Evolutionary conservation across 495 filamentous ascomycete species (phyloP), one percentile per base, ranked within the genome.

Genomic region (Hypoxylon intermedium): DNA sequence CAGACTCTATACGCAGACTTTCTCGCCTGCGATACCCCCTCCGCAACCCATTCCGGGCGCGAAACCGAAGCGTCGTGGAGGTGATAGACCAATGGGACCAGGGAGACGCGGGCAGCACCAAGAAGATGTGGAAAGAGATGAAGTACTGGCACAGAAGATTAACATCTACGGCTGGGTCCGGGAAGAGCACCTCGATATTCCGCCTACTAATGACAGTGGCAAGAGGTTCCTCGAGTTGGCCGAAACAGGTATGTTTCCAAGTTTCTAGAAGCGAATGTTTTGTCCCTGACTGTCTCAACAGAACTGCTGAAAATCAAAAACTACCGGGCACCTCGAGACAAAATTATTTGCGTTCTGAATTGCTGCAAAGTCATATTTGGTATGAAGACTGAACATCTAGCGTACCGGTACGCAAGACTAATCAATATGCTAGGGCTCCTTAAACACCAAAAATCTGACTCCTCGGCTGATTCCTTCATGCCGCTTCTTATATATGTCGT

Each of bases 311-410:
- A 99, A 73, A 95, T 99, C 54, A 96, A 91, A 67, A 93, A 88
- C 11, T 99, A 99, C 69, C 85, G 95, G 53, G 94, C 94, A 9
- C 94, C 94, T 9, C 81, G 94, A 69, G 94, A 99, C 75, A 99
- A 99, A 74, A 91, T 99, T 15, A 98, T 99, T 40, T 98, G 94
- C 73, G 90, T 98, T 46, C 75, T 99, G 40, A 99, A 99, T 75
- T 96, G 92, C 76, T 99, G 94, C 82, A 99, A 99, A 73, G 94
- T 99, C 50, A 97, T 99, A 49, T 98, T 99, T 78, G 94, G 93
- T 91, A 72, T 65, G 83, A 67, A 34, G 6, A 11, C 16, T 7
- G 5, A 11, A 18, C 20, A 21, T 0, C 38, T 21, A 16, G 15
- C n/a, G 9, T 21, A 18, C 2, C 47, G n/a, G n/a, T n/a, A n/a